phyloP scores from a whole-genome alignment of 1,284 basidiomycete species.

The Ustilago curta region DNA sequence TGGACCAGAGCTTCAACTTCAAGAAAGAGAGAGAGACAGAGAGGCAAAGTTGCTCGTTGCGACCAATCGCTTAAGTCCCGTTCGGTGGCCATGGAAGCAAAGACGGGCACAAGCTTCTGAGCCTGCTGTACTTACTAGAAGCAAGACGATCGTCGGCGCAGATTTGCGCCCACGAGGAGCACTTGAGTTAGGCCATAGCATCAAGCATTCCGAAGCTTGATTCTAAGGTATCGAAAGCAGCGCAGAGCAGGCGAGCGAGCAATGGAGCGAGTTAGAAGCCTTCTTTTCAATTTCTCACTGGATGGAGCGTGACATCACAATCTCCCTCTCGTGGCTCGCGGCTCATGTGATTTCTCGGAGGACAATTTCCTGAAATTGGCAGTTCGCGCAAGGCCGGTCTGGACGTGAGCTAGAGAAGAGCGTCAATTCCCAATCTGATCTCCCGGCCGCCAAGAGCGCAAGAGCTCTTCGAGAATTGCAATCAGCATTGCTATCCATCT shows the following conservation, averaged over 20 bases:
- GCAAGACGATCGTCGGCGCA: neutral
- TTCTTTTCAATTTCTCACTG: too few species aligned
- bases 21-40: too few species aligned
- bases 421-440: too few species aligned
- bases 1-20: neutral
- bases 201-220: neutral
- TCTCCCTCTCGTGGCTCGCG: too few species aligned
- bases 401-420: neutral
- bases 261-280: neutral
- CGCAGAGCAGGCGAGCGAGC: neutral
- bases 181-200: neutral
- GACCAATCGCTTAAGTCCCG: neutral
- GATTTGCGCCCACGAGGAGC: conserved; percentile 4
- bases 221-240: neutral
- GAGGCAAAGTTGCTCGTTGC: neutral
- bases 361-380: too few species aligned
- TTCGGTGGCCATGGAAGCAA: too few species aligned
- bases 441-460: neutral
- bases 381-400: too few species aligned
- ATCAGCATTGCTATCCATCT: neutral
- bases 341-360: too few species aligned
- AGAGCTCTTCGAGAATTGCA: neutral
- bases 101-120: neutral
- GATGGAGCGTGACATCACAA: too few species aligned
- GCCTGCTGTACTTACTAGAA: neutral